Base-by-base conservation (phyloP, 2,329 filamentous ascomycete genomes). In the Endothia cerciana region DNA sequence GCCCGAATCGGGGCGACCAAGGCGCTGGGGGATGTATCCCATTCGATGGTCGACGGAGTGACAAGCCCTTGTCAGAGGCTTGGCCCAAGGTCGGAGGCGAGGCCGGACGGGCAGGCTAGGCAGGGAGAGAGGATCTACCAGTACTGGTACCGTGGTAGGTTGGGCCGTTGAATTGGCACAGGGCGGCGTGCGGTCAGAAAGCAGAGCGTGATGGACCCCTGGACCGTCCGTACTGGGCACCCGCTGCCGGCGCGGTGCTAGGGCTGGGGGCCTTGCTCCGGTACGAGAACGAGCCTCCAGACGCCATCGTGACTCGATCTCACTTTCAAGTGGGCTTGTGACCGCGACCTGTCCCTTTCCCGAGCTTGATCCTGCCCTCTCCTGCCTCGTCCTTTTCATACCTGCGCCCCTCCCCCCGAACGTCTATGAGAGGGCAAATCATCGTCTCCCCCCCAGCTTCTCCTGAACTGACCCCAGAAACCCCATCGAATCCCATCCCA, bases 301-400 rank as follows among this genome's bases (percentile, higher is more conserved):
- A 64, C 60, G 55, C 53, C 62, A 67, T 67, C 65, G 65, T 65
- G 65, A 67, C 65, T 65, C 51, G 51, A 67, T 28, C 55, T 63
- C 25, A 22, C 60, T 59, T 64, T 43, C 41, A 30, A 33, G 53
- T 38, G 15, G 49, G 62, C 53, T 62, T 58, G 58, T 65, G 63
- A 65, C 65, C 62, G 41, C 38, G 55, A 36, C 22, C 55, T 41
- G 36, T 19, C 17, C 40, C 36, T 33, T 40, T 25, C 22, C 45
- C 65, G 51, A 43, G 36, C 41, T 36, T 41, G 17, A 25, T 7
- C 22, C 30, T 43, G 2, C 30, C 17, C 40, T 57, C 53, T 25
- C 33, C 56, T 49, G 47, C 56, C 13, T 22, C 19, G 19, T 17
- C 6, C n/a, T 22, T 60, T n/a, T 43, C 38, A 17, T 10, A 17